phyloP scores from a whole-genome alignment of 23 red algal genomes.

The Gracilaria domingensis region DNA sequence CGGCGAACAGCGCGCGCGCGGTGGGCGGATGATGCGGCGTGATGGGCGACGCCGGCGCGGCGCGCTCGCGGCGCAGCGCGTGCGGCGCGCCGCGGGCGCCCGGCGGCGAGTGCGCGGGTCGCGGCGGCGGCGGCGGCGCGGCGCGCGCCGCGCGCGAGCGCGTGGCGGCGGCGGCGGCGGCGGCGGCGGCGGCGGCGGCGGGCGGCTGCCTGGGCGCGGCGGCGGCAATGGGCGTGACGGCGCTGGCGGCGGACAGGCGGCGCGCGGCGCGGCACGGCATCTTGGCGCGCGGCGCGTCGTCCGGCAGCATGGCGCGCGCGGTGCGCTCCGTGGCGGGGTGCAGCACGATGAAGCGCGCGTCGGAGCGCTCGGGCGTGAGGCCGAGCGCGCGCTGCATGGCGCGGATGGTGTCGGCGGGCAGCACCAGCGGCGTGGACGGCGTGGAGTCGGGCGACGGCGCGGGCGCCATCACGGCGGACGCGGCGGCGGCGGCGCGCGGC shows the following conservation, averaged over 20 bases:
- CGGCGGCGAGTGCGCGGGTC: neutral
- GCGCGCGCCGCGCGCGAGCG: too few species aligned
- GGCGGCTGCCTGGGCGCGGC: neutral
- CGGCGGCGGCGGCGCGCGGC: neutral
- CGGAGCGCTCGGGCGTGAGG: conserved; percentile 36
- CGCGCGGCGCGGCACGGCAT: neutral
- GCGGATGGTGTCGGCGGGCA: conserved; percentile 29
- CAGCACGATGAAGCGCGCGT: neutral
- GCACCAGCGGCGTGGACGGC: conserved; percentile 46
- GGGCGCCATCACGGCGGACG: too few species aligned
- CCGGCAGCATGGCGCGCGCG: conserved; percentile 22
- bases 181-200: neutral
- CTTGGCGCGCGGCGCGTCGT: too few species aligned
- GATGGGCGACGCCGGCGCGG: conserved; percentile 39
- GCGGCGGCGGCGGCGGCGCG: neutral
- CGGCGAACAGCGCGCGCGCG: neutral
- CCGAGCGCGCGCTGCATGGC: conserved; percentile 48
- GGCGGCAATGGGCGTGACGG: conserved; percentile 26
- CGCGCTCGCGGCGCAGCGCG: neutral
- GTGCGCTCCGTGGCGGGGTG: conserved; percentile 1
- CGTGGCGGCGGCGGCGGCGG: neutral
- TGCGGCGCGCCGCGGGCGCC: neutral
- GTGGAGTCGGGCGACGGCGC: neutral
- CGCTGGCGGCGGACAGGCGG: conserved; percentile 26
- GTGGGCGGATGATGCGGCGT: conserved; percentile 38